Conservation (phyloP, 2,329 filamentous ascomycete genomes). For the Penicillium sp. region DNA sequence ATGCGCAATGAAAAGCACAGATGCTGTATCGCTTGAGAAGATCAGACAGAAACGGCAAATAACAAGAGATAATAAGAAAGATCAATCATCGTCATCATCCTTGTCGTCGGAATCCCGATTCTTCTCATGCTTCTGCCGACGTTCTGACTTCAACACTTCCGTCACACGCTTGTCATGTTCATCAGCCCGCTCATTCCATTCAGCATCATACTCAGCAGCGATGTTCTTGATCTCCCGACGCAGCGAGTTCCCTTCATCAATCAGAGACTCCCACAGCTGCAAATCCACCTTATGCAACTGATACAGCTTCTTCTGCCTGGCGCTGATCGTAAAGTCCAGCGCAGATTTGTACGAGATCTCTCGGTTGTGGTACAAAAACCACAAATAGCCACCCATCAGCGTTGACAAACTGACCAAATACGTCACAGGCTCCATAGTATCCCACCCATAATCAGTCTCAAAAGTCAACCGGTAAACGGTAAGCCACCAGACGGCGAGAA, state of each 20-base stretch:
- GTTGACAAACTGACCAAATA: slow-evolving; percentile 84
- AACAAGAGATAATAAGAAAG: slow-evolving; percentile 2
- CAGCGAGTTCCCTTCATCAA: slow-evolving; percentile 76
- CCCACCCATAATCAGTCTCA: slow-evolving; percentile 78
- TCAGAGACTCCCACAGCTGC: slow-evolving; percentile 71
- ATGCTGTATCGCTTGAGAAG: background rate
- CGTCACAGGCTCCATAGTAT: slow-evolving; percentile 85
- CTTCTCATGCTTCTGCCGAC: slow-evolving; percentile 41
- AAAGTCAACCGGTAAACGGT: slow-evolving; percentile 70
- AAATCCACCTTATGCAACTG: slow-evolving; percentile 72
- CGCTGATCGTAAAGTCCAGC: slow-evolving; percentile 80
- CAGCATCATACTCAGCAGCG: slow-evolving; percentile 83
- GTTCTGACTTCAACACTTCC: slow-evolving; percentile 53
- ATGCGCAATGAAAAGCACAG: slow-evolving; percentile 9
- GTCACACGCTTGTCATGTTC: slow-evolving; percentile 63
- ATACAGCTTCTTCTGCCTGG: slow-evolving; percentile 75
- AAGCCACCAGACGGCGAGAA: slow-evolving; percentile 76
- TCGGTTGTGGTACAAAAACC: slow-evolving; percentile 89
- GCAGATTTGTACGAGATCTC: slow-evolving; percentile 85
- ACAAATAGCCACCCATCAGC: slow-evolving; percentile 86
- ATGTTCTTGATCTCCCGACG: slow-evolving; percentile 76
- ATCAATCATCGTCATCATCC: slow-evolving; percentile 32
- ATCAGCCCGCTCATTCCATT: slow-evolving; percentile 78
- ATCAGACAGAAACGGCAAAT: background rate
- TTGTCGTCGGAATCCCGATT: slow-evolving; percentile 24